phyloP scores from a whole-genome alignment of 768 basidiomycete genomes.

The Russula ochroleuca region DNA sequence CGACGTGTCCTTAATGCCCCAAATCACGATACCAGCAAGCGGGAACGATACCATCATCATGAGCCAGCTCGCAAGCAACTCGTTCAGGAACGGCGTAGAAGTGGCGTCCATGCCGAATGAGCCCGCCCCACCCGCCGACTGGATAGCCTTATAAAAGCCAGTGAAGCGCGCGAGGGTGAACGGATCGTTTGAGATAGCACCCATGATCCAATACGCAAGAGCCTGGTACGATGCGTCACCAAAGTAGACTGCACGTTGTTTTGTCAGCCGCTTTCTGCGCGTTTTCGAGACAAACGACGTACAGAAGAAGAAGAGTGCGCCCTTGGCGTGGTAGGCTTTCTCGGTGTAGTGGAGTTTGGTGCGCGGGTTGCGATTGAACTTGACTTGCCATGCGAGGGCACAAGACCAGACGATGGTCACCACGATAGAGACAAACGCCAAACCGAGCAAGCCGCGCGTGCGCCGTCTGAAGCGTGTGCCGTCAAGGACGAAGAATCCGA shows the following conservation, averaged over 20 bases:
- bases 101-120: slow-evolving; percentile 47
- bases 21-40: slow-evolving; percentile 35
- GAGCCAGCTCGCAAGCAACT: slow-evolving; percentile 37
- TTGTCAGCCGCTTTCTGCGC: background rate
- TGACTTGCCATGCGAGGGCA: slow-evolving; percentile 40
- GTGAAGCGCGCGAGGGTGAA: slow-evolving; percentile 44
- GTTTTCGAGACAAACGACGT: slow-evolving; percentile 19
- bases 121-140: slow-evolving; percentile 38
- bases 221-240: slow-evolving; percentile 38
- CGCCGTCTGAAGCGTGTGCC: slow-evolving; percentile 35
- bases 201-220: slow-evolving; percentile 41
- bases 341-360: slow-evolving; percentile 36
- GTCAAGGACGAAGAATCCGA: slow-evolving; percentile 42
- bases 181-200: slow-evolving; percentile 44
- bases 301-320: slow-evolving; percentile 42
- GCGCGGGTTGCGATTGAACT: slow-evolving; percentile 34
- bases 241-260: slow-evolving; percentile 37
- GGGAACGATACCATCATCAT: slow-evolving; percentile 38
- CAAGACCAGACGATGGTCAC: slow-evolving; percentile 39
- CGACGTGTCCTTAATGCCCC: slow-evolving; percentile 38
- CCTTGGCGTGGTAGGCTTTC: slow-evolving; percentile 35
- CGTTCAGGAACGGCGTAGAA: slow-evolving; percentile 42
- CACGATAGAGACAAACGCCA: slow-evolving; percentile 34
- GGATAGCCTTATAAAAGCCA: slow-evolving; percentile 43
- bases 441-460: slow-evolving; percentile 39